phyloP scores from a whole-genome alignment of 257 asterid genomes.

The Vinca minor region DNA sequence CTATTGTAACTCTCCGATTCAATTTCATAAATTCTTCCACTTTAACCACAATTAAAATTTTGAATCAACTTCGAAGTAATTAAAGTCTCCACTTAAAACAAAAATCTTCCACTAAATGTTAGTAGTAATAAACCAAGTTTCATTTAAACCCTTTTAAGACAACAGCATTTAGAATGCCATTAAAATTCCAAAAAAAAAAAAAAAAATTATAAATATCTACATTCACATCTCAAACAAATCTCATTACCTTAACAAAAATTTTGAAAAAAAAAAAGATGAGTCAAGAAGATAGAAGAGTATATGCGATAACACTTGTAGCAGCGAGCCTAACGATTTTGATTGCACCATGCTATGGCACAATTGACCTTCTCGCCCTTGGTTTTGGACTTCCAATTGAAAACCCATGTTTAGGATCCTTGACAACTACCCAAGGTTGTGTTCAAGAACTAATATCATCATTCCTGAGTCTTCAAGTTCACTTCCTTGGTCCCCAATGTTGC shows the following conservation, averaged over 20 bases:
- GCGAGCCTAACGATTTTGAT: constrained; percentile 6
- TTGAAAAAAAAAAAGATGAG: constrained; percentile 1
- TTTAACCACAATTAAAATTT: neutral
- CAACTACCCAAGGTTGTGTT: constrained; percentile 16
- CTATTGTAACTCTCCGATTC: too few relatives aligned
- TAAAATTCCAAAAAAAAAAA: too few relatives aligned
- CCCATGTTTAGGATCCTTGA: constrained; percentile 22
- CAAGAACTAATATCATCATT: constrained; percentile 19
- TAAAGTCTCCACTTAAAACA: neutral
- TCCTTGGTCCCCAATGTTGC: constrained; percentile 27
- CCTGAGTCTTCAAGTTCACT: constrained; percentile 4
- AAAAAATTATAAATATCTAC: neutral
- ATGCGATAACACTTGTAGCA: neutral
- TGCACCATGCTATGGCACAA: neutral
- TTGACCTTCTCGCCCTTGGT: neutral
- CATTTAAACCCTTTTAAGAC: constrained; percentile 1
- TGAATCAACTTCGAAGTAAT: neutral
- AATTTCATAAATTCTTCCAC: neutral
- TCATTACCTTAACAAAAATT: too few relatives aligned
- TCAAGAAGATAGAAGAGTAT: neutral
- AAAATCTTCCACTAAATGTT: neutral
- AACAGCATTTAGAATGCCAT: neutral
- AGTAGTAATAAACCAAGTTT: neutral
- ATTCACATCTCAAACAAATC: neutral
- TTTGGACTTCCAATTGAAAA: constrained; percentile 8